phyloP scores from a whole-genome alignment of 1,284 basidiomycete genomes.

The Cutaneotrichosporon sp. region DNA sequence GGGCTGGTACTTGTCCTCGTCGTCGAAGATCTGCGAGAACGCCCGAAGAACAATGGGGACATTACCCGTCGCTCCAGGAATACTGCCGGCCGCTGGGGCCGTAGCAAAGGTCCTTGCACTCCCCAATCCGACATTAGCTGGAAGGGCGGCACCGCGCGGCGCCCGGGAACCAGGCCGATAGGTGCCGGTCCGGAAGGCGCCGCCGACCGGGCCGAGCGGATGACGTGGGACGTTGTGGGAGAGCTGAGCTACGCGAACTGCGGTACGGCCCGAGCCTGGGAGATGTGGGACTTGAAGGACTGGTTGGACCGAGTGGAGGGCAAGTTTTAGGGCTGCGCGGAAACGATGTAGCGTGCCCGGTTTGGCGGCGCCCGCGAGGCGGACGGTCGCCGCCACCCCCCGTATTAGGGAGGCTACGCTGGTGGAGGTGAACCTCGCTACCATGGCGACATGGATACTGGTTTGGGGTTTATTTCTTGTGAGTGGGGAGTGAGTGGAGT shows the following conservation, averaged over 20 bases:
- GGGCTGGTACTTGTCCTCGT: conserved; percentile 24
- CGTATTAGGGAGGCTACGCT: conserved; percentile 13
- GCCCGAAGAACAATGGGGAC: conserved; percentile 42
- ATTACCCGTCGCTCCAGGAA: conserved; percentile 22
- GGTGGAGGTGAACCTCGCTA: conserved; percentile 19
- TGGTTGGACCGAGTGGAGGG: conserved; percentile 20
- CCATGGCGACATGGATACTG: conserved; percentile 10
- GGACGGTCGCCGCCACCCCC: conserved; percentile 14
- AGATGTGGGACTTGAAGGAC: conserved; percentile 9
- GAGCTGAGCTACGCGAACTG: neutral
- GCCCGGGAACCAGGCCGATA: conserved; percentile 14
- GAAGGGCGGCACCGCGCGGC: conserved; percentile 30
- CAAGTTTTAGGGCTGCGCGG: conserved; percentile 21
- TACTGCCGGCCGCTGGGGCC: conserved; percentile 22
- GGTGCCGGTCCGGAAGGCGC: conserved; percentile 10
- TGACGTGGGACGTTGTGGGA: neutral
- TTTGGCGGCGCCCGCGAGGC: conserved; percentile 3
- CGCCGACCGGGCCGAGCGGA: conserved; percentile 6
- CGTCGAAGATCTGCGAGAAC: conserved; percentile 35
- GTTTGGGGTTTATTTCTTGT: neutral
- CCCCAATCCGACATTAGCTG: conserved; percentile 37
- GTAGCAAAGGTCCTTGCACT: conserved; percentile 38
- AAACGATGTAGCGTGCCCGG: conserved; percentile 18
- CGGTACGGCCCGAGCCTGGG: neutral
- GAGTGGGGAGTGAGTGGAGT: neutral